Base-by-base conservation (phyloP, 208 protist species). In the Crithidia bombi region DNA sequence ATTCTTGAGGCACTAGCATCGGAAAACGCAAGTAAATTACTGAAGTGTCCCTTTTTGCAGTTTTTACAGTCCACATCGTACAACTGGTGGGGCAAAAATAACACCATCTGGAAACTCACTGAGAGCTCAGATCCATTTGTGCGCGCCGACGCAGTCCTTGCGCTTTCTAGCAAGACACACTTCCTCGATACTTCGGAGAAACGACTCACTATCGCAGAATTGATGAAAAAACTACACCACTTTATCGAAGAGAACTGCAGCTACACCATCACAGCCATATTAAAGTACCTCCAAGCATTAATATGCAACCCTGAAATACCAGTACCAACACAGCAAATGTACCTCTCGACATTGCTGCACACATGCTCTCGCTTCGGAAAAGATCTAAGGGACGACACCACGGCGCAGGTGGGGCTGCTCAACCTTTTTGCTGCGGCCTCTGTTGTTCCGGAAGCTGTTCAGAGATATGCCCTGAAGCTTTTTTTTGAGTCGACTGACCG, bases 1-100 rank as follows among this genome's bases (percentile, higher is more conserved):
- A 49, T 71, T 49, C 2, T 71, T 5, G 19, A 57, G 3, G 2
- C 43, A 1, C 41, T 77, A 3, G n/a, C 17, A 23, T 14, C 50
- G 30, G 47, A 36, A 23, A 71, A 62, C 17, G 21, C 47, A 5
- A 71, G 57, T 30, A 66, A 66, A 25, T 39, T 77, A 3, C 39
- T 77, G 5, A 28, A 61, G 3, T 77, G 71, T 55, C 71, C 71
- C 1, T 67, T 59, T 55, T 47, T 77, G 33, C 71, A 71, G 33
- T 77, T 77, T 71, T 43, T 77, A 32, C 64, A 71, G n/a, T 30
- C 36, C 23, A 62, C 71, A 5, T 62, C 71, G 9, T 41, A 14
- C 28, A 51, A 38, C 11, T 62, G 63, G 64, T 36, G n/a, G 26
- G 30, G 14, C 9, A 15, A 19, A 33, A 46, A 28, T 11, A 26